These are phyloP conservation scores for Rhizophagus prolifer DNA, from an alignment of 192 early-diverging fungal species.

Conservation along the genomic window DNA sequence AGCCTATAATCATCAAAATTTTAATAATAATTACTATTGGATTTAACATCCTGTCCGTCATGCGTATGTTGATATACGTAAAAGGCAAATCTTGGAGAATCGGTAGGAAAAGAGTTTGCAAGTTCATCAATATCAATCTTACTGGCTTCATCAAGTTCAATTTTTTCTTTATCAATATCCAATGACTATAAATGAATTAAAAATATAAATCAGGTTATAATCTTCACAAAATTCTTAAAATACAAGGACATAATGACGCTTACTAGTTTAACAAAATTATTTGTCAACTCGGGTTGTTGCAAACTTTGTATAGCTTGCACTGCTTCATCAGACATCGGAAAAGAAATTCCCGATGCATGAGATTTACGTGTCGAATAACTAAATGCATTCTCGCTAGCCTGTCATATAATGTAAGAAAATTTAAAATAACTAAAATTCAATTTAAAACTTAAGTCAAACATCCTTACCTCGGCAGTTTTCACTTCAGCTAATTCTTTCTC, in stretches of 20 bases:
- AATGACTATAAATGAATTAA: constrained; percentile 35
- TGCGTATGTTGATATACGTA: constrained; percentile 51
- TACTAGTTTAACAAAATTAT: constrained; percentile 68
- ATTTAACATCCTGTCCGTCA: constrained; percentile 42
- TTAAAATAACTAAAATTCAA: background rate
- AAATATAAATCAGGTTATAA: background rate
- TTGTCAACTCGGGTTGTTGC: constrained; percentile 31
- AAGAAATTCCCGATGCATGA: constrained; percentile 65
- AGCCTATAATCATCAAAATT: constrained; percentile 38
- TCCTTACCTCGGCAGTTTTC: constrained; percentile 53
- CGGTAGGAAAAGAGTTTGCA: constrained; percentile 47
- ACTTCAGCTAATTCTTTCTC: constrained; percentile 77
- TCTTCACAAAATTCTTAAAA: background rate
- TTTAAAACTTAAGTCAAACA: constrained; percentile 5
- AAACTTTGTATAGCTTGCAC: constrained; percentile 59
- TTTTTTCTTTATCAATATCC: constrained; percentile 52
- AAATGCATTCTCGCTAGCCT: constrained; percentile 49
- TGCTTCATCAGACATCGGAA: constrained; percentile 63
- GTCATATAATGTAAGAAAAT: constrained; percentile 27
- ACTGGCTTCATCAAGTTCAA: constrained; percentile 47
- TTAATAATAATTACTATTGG: constrained; percentile 43
- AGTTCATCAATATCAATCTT: constrained; percentile 53
- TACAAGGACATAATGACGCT: constrained; percentile 16
- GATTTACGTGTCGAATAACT: constrained; percentile 59
- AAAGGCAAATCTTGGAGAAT: constrained; percentile 76